phyloP scores from a whole-genome alignment of 2,329 filamentous ascomycete species.

The Falciphora oryzae region DNA sequence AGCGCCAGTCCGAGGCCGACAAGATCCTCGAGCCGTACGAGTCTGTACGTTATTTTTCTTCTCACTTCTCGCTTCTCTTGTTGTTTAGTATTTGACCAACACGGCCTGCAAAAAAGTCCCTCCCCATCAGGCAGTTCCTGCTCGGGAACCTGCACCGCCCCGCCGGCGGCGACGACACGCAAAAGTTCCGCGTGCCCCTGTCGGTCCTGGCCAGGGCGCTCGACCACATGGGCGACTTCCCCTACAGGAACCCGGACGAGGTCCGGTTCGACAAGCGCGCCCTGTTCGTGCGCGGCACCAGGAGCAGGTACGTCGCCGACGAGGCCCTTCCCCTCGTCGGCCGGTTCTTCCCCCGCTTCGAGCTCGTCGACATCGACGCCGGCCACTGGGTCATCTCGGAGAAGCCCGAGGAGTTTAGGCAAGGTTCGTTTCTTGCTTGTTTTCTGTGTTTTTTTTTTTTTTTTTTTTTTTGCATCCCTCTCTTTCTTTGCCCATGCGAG shows the following conservation, averaged over 20 bases:
- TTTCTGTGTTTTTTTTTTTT: constrained; percentile 7
- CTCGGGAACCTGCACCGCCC: constrained; percentile 73
- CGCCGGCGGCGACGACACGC: constrained; percentile 21
- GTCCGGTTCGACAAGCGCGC: constrained; percentile 69
- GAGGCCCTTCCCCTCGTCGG: constrained; percentile 75
- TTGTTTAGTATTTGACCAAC: constrained; percentile 9
- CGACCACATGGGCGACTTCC: constrained; percentile 79
- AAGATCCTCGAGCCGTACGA: constrained; percentile 71
- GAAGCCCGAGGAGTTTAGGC: constrained; percentile 71
- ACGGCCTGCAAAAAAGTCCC: constrained; percentile 38
- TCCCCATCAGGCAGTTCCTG: constrained; percentile 83
- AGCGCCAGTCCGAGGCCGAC: constrained; percentile 72
- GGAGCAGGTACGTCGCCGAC: constrained; percentile 74
- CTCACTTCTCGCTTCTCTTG: constrained; percentile 6
- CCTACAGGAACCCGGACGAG: constrained; percentile 67
- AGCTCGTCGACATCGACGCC: constrained; percentile 66
- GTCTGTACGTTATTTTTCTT: constrained; percentile 20
- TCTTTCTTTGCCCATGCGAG: constrained; percentile 6
- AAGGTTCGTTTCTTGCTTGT: constrained; percentile 59
- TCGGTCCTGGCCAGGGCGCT: constrained; percentile 62
- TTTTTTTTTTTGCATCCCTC: constrained; percentile 9
- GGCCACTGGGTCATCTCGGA: constrained; percentile 92
- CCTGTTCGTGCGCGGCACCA: constrained; percentile 73
- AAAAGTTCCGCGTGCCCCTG: constrained; percentile 77
- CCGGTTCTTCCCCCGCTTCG: constrained; percentile 74